phyloP scores from a whole-genome alignment of 2,329 filamentous ascomycete genomes.

The Trichophyton mentagrophytes region DNA sequence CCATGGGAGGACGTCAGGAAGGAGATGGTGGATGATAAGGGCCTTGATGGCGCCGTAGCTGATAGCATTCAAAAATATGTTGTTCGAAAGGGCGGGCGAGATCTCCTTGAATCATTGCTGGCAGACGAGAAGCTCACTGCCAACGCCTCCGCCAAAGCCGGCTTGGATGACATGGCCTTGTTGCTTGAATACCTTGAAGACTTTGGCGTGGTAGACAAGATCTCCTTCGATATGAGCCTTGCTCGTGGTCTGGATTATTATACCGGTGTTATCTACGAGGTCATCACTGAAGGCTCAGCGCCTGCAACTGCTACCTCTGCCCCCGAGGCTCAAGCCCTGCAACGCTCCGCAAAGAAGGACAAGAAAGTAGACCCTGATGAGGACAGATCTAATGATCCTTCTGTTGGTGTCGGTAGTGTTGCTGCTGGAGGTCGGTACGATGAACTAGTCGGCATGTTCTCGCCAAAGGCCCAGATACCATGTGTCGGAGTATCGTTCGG shows the following conservation, averaged over 20 bases:
- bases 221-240: constrained; percentile 82
- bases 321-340: constrained; percentile 25
- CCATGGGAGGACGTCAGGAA: constrained; percentile 81
- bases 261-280: constrained; percentile 82
- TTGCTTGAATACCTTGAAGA: constrained; percentile 73
- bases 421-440: constrained; percentile 88
- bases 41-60: constrained; percentile 59
- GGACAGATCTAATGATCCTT: constrained; percentile 66
- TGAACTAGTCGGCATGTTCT: constrained; percentile 88
- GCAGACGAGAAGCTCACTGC: constrained; percentile 53
- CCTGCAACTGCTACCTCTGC: constrained; percentile 35
- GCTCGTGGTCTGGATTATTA: constrained; percentile 89
- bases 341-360: constrained; percentile 41
- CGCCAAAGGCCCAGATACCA: constrained; percentile 71
- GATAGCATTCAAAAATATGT: constrained; percentile 82
- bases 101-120: constrained; percentile 59
- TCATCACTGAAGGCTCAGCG: constrained; percentile 68
- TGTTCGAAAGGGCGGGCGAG: constrained; percentile 59
- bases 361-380: constrained; percentile 42
- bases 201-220: constrained; percentile 56
- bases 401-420: constrained; percentile 71
- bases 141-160: constrained; percentile 64
- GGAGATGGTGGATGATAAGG: constrained; percentile 91
- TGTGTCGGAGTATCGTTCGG: constrained; percentile 88
- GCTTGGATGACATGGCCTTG: constrained; percentile 66